A percentile compares a stretch with the other conserved stretches of the same genome.
These are phyloP conservation scores for Penicillium pancosmium DNA, from an alignment of 495 filamentous ascomycete genomes.

Conservation along the genomic window DNA sequence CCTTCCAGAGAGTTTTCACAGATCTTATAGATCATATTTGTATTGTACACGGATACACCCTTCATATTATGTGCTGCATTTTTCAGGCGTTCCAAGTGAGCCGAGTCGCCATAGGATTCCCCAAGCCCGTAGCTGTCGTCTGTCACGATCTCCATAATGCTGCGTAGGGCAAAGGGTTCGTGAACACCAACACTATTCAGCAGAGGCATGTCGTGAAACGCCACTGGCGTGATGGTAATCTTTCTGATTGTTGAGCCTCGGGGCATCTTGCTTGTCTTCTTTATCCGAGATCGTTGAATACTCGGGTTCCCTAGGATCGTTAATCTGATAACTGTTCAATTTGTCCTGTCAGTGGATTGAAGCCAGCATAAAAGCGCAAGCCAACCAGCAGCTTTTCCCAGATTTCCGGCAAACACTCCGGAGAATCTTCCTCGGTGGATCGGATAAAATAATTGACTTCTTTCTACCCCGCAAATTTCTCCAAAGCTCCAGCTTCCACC, in stretches of 20 bases:
- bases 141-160: conserved; percentile 8
- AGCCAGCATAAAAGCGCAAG: not conserved
- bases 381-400: not conserved
- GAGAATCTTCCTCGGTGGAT: not conserved
- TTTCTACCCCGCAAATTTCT: not conserved
- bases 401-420: not conserved
- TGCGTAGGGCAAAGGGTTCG: conserved; percentile 11
- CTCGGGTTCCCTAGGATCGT: too few species aligned
- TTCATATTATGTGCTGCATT: not conserved
- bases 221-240: not conserved
- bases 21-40: not conserved
- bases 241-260: not conserved
- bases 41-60: conserved; percentile 1
- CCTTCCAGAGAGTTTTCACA: not conserved
- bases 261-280: not conserved
- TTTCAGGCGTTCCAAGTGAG: not conserved
- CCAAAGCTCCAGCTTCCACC: not conserved
- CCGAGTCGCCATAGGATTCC: conserved; percentile 1
- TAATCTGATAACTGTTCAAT: too few species aligned
- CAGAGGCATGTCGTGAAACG: conserved; percentile 8
- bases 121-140: conserved; percentile 5
- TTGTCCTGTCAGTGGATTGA: too few species aligned
- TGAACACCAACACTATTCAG: conserved; percentile 12
- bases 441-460: not conserved
- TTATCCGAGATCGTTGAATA: not conserved